Evolutionary conservation across 2,329 filamentous ascomycete species (phyloP).

Genomic region (Fusarium nanum): DNA sequence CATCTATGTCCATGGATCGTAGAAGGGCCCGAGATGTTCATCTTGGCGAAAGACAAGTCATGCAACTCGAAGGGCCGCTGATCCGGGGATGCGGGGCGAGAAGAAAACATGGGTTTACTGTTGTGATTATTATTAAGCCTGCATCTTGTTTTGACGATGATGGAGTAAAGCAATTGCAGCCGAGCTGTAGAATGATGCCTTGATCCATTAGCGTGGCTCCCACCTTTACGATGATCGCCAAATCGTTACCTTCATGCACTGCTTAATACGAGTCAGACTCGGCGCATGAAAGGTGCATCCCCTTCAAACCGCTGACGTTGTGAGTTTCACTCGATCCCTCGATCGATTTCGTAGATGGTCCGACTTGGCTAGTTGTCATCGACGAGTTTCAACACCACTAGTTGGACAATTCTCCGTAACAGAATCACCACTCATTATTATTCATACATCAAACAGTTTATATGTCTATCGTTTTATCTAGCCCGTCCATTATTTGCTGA

Average conservation of each 20-base stretch:
- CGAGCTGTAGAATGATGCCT: background rate
- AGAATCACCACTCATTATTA: constrained; percentile 10
- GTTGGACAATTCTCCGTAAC: background rate
- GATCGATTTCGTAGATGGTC: background rate
- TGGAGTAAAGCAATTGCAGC: constrained; percentile 15
- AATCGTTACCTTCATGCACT: background rate
- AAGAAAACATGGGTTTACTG: background rate
- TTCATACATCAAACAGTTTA: background rate
- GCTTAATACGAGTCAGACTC: constrained; percentile 6
- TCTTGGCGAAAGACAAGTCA: background rate
- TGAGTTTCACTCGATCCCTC: background rate
- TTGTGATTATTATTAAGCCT: background rate
- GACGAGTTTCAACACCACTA: background rate
- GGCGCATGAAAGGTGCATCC: background rate
- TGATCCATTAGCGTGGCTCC: background rate
- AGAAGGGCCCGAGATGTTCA: background rate
- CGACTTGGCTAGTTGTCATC: background rate
- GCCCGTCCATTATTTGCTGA: constrained; percentile 47
- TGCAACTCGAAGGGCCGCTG: background rate
- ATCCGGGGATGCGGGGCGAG: constrained; percentile 25
- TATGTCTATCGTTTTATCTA: constrained; percentile 36
- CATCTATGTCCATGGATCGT: background rate
- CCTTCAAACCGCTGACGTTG: background rate
- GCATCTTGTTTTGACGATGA: background rate
- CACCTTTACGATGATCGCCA: background rate